phyloP scores from a whole-genome alignment of 129 eudicot species.

The Tagetes erecta region DNA sequence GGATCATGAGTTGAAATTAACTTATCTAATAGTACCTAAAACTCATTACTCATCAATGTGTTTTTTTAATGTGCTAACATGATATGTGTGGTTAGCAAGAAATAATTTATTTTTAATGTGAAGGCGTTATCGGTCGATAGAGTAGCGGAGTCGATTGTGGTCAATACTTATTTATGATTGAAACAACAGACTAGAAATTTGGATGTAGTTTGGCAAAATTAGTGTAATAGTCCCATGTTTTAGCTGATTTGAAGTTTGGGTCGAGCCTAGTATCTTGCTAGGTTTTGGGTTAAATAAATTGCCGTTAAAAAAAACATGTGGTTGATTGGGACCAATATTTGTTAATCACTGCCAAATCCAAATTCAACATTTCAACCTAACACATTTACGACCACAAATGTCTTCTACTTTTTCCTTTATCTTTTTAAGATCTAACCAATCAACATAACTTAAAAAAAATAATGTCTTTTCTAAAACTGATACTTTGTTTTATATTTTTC shows the following conservation, averaged over 20 bases:
- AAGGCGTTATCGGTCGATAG: too few species aligned
- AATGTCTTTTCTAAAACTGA: background rate
- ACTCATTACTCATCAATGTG: background rate
- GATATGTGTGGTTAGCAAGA: too few species aligned
- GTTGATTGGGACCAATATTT: slow-evolving; percentile 1
- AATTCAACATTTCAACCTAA: slow-evolving; percentile 10
- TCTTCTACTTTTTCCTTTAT: slow-evolving; percentile 4
- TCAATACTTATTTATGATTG: too few species aligned
- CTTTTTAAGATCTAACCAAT: slow-evolving; percentile 10
- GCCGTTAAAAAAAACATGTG: background rate
- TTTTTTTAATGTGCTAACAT: background rate
- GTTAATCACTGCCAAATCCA: slow-evolving; percentile 7
- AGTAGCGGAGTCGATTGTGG: too few species aligned
- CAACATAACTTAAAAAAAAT: background rate
- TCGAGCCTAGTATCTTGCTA: too few species aligned
- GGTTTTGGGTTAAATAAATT: too few species aligned
- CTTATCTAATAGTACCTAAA: background rate
- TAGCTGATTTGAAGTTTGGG: too few species aligned
- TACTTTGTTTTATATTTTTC: background rate
- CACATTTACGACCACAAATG: slow-evolving; percentile 11
- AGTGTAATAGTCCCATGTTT: too few species aligned
- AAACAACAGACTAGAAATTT: too few species aligned
- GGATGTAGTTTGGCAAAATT: too few species aligned
- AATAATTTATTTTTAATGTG: too few species aligned
- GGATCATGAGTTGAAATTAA: background rate